Conservation (phyloP, 1,284 basidiomycete genomes). For the Ustilago shanxiensis region DNA sequence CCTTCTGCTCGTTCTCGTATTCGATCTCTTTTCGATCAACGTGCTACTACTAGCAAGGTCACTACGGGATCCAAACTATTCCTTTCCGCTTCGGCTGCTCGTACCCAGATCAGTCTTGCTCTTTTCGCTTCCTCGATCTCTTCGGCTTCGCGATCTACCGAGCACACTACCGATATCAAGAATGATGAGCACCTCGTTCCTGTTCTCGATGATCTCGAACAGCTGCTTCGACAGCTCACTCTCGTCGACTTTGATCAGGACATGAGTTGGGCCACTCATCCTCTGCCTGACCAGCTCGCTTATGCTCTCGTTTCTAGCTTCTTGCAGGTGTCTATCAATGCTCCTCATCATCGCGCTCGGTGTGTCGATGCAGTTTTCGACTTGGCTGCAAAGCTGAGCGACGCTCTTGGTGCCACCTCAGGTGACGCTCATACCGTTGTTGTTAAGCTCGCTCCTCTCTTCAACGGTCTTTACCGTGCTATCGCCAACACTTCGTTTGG, state of each 20-base stretch:
- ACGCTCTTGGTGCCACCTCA: conserved; percentile 32
- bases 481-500: conserved; percentile 81
- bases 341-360: conserved; percentile 75
- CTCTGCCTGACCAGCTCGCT: conserved; percentile 65
- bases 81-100: conserved; percentile 53
- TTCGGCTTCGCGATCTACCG: conserved; percentile 53
- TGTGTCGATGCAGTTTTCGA: conserved; percentile 71
- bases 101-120: conserved; percentile 65
- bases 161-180: conserved; percentile 52
- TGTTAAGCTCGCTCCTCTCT: conserved; percentile 79
- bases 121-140: conserved; percentile 66
- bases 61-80: conserved; percentile 34
- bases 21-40: conserved; percentile 39
- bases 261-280: conserved; percentile 56
- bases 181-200: conserved; percentile 59
- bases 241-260: conserved; percentile 54
- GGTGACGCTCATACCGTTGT: conserved; percentile 80
- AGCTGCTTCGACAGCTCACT: conserved; percentile 49
- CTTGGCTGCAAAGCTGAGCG: conserved; percentile 38
- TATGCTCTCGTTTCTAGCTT: conserved; percentile 70
- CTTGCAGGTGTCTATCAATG: conserved; percentile 76
- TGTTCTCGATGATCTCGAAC: conserved; percentile 59
- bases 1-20: conserved; percentile 45
- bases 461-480: conserved; percentile 89
- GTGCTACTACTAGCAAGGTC: conserved; percentile 50